Conservation (phyloP, 192 early-diverging fungal species). For the Umbelopsis vinacea region DNA sequence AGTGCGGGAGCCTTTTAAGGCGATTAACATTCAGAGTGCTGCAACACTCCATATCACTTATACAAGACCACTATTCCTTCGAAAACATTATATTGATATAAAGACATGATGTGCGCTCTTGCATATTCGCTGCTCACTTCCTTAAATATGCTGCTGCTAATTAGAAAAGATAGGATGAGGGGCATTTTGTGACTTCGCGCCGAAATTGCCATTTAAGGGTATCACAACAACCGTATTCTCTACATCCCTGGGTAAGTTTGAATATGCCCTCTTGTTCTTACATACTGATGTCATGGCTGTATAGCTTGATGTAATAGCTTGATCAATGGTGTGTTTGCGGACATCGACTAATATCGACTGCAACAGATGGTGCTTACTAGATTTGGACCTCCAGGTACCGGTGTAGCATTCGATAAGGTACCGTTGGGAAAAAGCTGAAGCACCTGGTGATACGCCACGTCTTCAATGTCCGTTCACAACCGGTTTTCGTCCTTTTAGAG, state of each 20-base stretch:
- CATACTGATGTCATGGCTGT: neutral
- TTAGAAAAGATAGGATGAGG: neutral
- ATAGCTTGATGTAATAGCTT: neutral
- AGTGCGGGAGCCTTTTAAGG: too few relatives aligned
- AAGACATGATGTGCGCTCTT: neutral
- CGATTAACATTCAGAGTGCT: neutral
- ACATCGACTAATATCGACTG: too few relatives aligned
- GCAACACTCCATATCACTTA: neutral
- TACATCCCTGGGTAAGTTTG: neutral
- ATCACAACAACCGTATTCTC: slow-evolving; percentile 7
- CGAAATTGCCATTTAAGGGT: slow-evolving; percentile 2
- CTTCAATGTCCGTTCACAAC: slow-evolving; percentile 12
- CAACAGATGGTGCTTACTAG: neutral
- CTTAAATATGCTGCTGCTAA: neutral
- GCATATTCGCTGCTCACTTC: slow-evolving; percentile 9
- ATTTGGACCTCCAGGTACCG: neutral
- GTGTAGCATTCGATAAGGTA: neutral
- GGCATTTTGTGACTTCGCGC: neutral
- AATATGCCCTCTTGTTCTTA: neutral
- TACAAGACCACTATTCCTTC: neutral
- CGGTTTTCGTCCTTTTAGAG: slow-evolving; percentile 7
- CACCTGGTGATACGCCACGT: slow-evolving; percentile 19
- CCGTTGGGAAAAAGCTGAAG: neutral
- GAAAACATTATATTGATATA: neutral
- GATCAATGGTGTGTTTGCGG: too few relatives aligned